These are phyloP conservation scores for Pseudogymnoascus pannorum DNA, from an alignment of 2,329 filamentous ascomycete species.

Conservation along the genomic window DNA sequence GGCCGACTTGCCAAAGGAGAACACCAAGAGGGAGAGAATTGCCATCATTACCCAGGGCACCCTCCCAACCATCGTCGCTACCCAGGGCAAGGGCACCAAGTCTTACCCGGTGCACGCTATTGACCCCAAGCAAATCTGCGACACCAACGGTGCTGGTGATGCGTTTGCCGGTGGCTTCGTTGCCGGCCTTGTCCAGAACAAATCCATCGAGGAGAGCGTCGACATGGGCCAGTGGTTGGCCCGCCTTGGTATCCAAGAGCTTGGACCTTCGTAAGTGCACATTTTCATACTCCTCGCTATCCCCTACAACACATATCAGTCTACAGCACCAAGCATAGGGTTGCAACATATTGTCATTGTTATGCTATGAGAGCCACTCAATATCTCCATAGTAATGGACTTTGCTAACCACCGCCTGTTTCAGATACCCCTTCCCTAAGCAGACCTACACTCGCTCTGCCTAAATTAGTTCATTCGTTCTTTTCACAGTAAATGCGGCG, in stretches of 20 bases:
- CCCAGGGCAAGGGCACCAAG: conserved; percentile 62
- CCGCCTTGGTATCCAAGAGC: conserved; percentile 84
- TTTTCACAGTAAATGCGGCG: conserved; percentile 30
- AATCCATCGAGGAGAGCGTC: conserved; percentile 68
- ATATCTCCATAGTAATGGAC: conserved; percentile 1
- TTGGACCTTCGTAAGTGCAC: conserved; percentile 82
- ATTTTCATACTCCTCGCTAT: neutral
- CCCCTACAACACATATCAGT: neutral
- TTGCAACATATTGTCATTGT: conserved; percentile 8
- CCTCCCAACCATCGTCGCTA: conserved; percentile 77
- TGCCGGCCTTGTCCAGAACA: conserved; percentile 80
- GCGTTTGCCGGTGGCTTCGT: conserved; percentile 93
- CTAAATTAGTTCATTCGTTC: conserved; percentile 27
- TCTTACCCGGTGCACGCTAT: conserved; percentile 79
- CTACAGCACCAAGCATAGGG: neutral
- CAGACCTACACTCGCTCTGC: conserved; percentile 56
- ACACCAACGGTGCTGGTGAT: conserved; percentile 95
- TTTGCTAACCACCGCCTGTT: conserved; percentile 10
- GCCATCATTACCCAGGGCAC: conserved; percentile 96
- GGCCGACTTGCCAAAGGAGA: conserved; percentile 86
- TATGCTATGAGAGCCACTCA: neutral
- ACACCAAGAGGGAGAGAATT: conserved; percentile 71
- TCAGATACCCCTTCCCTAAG: conserved; percentile 75
- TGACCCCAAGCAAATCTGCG: conserved; percentile 70
- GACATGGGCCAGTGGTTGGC: conserved; percentile 97